Evolutionary conservation across 2,329 filamentous ascomycete genomes (phyloP).

Genomic region (Nemania sp.): DNA sequence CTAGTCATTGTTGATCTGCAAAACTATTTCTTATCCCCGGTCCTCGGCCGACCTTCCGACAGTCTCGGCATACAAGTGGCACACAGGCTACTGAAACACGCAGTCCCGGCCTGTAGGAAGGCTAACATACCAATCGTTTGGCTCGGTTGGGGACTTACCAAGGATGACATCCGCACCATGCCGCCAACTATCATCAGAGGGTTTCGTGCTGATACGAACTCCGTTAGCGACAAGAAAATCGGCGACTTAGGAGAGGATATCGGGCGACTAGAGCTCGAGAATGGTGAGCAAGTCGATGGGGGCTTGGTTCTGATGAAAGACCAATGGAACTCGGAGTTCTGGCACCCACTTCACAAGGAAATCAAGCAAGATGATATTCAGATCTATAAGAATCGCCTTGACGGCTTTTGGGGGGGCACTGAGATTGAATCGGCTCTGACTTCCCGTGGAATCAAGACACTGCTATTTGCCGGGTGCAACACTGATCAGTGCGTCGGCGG

Average conservation of each 20-base stretch:
- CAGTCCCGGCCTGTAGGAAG: constrained; percentile 3
- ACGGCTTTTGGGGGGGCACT: background rate
- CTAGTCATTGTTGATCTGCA: constrained; percentile 20
- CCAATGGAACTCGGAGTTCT: constrained; percentile 4
- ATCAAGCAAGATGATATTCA: background rate
- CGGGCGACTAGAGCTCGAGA: background rate
- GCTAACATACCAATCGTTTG: background rate
- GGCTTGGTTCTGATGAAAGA: background rate
- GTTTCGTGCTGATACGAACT: background rate
- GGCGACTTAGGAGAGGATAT: background rate
- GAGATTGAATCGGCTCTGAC: background rate
- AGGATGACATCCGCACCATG: background rate
- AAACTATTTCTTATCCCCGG: constrained; percentile 6
- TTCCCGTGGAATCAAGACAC: background rate
- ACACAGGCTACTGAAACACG: background rate
- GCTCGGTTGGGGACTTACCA: background rate
- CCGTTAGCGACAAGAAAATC: background rate
- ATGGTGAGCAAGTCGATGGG: background rate
- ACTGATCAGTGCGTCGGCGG: constrained; percentile 3
- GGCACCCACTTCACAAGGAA: background rate
- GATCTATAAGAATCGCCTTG: constrained; percentile 4
- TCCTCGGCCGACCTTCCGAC: background rate
- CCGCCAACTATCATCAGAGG: background rate
- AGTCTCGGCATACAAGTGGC: background rate
- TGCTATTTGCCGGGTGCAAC: constrained; percentile 6